Conservation (phyloP, 2,329 filamentous ascomycete genomes). For the Xylaria polymorpha region DNA sequence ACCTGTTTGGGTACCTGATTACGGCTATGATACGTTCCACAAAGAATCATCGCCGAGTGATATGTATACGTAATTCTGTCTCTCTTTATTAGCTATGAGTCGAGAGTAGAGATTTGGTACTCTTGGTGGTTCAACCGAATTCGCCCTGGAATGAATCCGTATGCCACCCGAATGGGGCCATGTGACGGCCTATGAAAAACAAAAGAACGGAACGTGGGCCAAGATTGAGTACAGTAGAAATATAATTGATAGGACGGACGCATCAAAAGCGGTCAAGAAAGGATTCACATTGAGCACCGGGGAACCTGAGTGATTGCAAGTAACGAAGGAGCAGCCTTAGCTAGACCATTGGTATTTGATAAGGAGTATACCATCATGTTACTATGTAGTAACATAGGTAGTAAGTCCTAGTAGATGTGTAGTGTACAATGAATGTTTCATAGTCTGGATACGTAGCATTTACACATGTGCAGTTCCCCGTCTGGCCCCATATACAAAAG, state of each 20-base stretch:
- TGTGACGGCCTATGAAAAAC: constrained; percentile 40
- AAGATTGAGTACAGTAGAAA: constrained; percentile 3
- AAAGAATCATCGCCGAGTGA: constrained; percentile 9
- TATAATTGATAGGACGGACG: neutral
- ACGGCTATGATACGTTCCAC: constrained; percentile 19
- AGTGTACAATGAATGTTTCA: neutral
- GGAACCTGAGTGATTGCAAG: constrained; percentile 16
- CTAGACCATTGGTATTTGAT: neutral
- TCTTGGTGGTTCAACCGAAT: constrained; percentile 3
- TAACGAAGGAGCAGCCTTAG: constrained; percentile 2
- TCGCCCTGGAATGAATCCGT: constrained; percentile 9
- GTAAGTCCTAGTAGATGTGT: constrained; percentile 1
- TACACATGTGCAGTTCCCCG: neutral
- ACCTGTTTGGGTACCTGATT: constrained; percentile 31
- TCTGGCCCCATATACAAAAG: neutral
- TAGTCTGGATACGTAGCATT: neutral
- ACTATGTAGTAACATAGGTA: neutral
- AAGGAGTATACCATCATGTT: neutral
- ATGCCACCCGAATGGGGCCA: constrained; percentile 6
- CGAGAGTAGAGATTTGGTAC: neutral
- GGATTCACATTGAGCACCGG: constrained; percentile 14
- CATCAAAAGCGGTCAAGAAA: constrained; percentile 28
- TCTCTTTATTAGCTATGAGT: constrained; percentile 11
- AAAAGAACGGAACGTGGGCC: constrained; percentile 42
- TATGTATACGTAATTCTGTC: constrained; percentile 12